phyloP scores from a whole-genome alignment of 768 basidiomycete species.

The Trametes meyenii region DNA sequence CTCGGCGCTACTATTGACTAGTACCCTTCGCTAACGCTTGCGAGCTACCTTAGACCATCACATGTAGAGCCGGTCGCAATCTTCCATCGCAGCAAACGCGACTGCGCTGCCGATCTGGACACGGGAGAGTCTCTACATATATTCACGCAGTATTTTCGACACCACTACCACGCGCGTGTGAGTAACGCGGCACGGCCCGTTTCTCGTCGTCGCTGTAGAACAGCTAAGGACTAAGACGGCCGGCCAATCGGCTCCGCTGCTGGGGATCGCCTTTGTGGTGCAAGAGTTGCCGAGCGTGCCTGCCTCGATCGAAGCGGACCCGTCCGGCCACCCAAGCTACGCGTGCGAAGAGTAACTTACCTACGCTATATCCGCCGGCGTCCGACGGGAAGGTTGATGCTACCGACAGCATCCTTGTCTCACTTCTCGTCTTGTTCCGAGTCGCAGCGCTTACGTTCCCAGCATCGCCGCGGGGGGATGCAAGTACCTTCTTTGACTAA shows the following conservation, averaged over 20 bases:
- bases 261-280: not conserved
- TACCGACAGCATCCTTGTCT: not conserved
- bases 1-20: too few species aligned
- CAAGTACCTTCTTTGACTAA: not conserved
- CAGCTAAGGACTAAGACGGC: too few species aligned
- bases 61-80: too few species aligned
- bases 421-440: not conserved
- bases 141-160: too few species aligned
- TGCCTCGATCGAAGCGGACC: not conserved
- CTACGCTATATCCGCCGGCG: constrained; percentile 1
- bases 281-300: constrained; percentile 2
- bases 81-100: too few species aligned
- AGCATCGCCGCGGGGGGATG: not conserved
- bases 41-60: too few species aligned
- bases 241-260: not conserved
- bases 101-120: too few species aligned
- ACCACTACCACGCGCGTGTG: too few species aligned
- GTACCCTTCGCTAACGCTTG: too few species aligned
- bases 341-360: not conserved
- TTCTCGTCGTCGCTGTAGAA: too few species aligned
- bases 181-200: too few species aligned
- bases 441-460: not conserved
- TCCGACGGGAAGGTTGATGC: not conserved
- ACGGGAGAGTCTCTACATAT: too few species aligned
- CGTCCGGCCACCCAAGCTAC: not conserved